Base-by-base conservation (phyloP, 2,329 filamentous ascomycete genomes). In the Knufia petricola region DNA sequence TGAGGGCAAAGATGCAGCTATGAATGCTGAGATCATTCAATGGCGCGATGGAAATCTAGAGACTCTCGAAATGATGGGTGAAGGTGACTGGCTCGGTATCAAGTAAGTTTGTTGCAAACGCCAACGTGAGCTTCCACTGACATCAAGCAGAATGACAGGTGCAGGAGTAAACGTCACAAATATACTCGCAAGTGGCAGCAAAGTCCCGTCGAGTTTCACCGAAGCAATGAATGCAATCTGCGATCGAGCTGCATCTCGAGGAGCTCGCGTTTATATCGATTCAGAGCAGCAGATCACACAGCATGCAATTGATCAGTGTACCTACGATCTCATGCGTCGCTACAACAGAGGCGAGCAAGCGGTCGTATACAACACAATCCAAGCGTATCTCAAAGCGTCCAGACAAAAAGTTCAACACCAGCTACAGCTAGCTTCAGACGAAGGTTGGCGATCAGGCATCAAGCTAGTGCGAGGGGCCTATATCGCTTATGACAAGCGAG, bases 281-380 rank as follows among this genome's bases (percentile, higher is more conserved):
- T 72, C 75, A 74, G 75, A 78, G 58, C 73, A 77, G 55, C 69
- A 75, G 56, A 65, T 66, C 3, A 64, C 76, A 15, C 74, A 78
- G 58, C 61, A 61, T 2, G 66, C 69, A 2, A 77, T 78, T 52
- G 74, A 77, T 54, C 53, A 63, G 15, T 76, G 73, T 74, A 71
- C 73, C 4, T 68, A 75, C 55, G 68, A 69, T 45, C 65, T 77
- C 47, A 76, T 76, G 70, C 67, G 73, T 24, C 68, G 67, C 52
- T 74, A 70, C 61, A 78, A 77, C 60, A 60, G 57, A 1, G 66
- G 64, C 23, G 39, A 24, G 1, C 61, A 64, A 15, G 65, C 68
- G 9, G 32, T 69, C n/a, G 64, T 77, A 41, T 75, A 73, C 57
- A 70, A 69, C 52, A 77, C 74, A 6, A 69, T 75, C 55, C 74